Base-by-base conservation (phyloP, 83 land plant species). In the Diphasiastrum complanatum region DNA sequence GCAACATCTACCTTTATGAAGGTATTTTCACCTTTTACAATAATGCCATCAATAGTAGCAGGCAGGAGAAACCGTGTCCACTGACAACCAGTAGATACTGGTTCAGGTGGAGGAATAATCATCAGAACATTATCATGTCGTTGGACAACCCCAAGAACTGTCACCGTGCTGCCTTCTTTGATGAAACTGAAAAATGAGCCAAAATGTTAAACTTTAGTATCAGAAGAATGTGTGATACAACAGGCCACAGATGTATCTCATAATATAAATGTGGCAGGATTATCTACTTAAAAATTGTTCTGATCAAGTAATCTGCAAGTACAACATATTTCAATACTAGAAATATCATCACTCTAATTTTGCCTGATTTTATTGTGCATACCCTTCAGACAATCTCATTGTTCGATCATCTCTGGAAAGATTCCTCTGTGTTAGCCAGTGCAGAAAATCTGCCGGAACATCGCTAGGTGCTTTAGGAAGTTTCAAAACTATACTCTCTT, bases 121-220 rank as follows among this genome's bases (percentile, higher is more conserved):
- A 54, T 54, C 58, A 54, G 33, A 6, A 54, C 58, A 33, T 54
- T 54, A 6, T 54, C 58, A 25, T 54, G 58, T 25, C 58, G n/a
- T 25, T 54, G 58, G 58, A 54, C 58, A 8, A 54, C 58, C 11
- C 58, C 58, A 14, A 54, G 29, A 14, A 54, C 58, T 26, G 58
- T 54, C 6, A 54, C 58, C 6, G 58, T 54, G 58, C 58, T 54
- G 6, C 58, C 58, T 28, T 54, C 58, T n/a, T 54, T 54, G 58
- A 54, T 54, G n/a, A 25, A 54, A 5, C 58, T 54, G 58, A 5
- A 49, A 14, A 20, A 10, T 22, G 19, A 14, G 19, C 12, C n/a
- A n/a, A n/a, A n/a, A n/a, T n/a, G n/a, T n/a, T n/a, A n/a, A 19
- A 10, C 22, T 8, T 38, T 38, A 38, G 14, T 38, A 38, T 14